Base-by-base conservation (phyloP, 2,329 filamentous ascomycete genomes). In the Truncatella angustata region DNA sequence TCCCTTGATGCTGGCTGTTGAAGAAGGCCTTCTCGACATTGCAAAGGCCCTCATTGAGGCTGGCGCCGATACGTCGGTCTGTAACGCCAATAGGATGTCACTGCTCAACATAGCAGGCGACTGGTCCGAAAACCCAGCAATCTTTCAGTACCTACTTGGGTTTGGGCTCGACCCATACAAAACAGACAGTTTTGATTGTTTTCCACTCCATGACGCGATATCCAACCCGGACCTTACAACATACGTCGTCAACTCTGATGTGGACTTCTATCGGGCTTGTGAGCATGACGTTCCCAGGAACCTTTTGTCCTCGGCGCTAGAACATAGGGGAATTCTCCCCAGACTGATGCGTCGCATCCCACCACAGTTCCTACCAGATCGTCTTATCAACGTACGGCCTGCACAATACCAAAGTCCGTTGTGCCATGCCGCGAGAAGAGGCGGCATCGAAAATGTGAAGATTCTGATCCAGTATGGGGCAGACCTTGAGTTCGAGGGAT, bases 251-350 rank as follows among this genome's bases (percentile, higher is more conserved):
- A 44, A 44, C 40, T 44, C 40, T 5, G 40, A 20, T 21, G 10
- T 44, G 40, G 40, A 44, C 40, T 44, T 44, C 21, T 44, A 44
- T 26, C 40, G 40, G n/a, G 40, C 18, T 10, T 44, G 40, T n/a
- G n/a, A 9, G 16, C 2, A 44, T 5, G 40, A 44, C 21, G 16
- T 44, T 10, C 24, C 10, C 40, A 44, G 24, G 21, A 20, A 20
- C 9, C n/a, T 44, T 14, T 14, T 44, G 9, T 20, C 40, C 20
- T 11, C 24, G 40, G 40, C 40, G 6, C 40, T 44, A 9, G 40
- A 44, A 20, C 10, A 10, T 20, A n/a, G 21, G 10, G 40, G 21
- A 11, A 26, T 26, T 21, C 40, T 44, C 6, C 40, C 18, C 12
- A 21, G 5, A n/a, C 9, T 44, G n/a, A 14, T 44, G 5, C 40